phyloP scores from a whole-genome alignment of 257 asterid species.

The Capsicum rhomboideum region DNA sequence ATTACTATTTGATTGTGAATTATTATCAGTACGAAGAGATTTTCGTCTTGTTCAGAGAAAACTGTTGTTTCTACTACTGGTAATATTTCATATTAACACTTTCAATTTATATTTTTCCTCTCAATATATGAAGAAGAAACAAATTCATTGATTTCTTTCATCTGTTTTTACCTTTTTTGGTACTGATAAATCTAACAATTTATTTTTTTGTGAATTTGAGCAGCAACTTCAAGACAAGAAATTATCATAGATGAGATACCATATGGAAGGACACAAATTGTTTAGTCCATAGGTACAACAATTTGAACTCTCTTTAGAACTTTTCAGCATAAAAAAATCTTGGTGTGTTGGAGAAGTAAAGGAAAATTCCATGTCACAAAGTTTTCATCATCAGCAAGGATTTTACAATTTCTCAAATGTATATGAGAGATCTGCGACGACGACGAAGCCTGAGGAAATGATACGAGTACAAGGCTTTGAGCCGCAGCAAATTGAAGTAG shows the following conservation, averaged over 20 bases:
- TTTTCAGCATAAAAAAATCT: background rate
- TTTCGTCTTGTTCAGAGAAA: background rate
- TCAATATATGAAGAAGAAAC: no score
- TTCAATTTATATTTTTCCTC: no score
- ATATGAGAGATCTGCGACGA: conserved; percentile 28
- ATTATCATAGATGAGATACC: background rate
- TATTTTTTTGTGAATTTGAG: background rate
- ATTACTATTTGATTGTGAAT: conserved; percentile 26
- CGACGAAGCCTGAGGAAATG: conserved; percentile 10
- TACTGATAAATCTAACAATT: background rate
- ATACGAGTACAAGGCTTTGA: conserved; percentile 31
- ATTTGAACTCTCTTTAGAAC: background rate
- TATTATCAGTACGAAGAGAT: conserved; percentile 8
- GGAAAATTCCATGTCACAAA: conserved; percentile 41
- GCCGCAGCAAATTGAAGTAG: conserved; percentile 11
- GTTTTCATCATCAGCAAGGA: conserved; percentile 29
- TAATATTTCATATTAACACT: background rate
- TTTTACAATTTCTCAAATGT: conserved; percentile 28
- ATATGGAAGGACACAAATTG: background rate
- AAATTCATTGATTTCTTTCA: background rate
- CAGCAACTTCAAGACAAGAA: background rate
- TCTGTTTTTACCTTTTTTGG: background rate
- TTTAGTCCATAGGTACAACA: background rate
- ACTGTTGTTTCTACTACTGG: background rate
- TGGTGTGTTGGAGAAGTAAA: background rate